These are phyloP conservation scores for Neurospora tetrasperma DNA, from an alignment of 495 filamentous ascomycete genomes.

Conservation along the genomic window DNA sequence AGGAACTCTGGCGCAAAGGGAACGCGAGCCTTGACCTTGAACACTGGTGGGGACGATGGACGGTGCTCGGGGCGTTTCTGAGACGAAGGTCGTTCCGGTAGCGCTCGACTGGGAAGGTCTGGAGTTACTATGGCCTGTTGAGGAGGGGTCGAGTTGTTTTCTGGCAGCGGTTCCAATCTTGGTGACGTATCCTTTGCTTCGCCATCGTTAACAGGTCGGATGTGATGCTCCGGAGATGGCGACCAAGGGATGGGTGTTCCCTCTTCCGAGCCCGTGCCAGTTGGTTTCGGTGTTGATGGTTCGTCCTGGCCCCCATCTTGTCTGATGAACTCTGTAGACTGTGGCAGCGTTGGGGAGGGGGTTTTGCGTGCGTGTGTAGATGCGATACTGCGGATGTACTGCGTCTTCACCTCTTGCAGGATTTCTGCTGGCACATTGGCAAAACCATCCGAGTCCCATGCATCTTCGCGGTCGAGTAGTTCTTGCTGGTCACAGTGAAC, in stretches of 20 bases:
- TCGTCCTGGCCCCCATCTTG: not conserved
- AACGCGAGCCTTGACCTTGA: not conserved
- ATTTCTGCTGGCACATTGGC: constrained; percentile 32
- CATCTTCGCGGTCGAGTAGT: constrained; percentile 42
- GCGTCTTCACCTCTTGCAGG: constrained; percentile 18
- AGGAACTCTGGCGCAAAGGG: constrained; percentile 11
- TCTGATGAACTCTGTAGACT: not conserved
- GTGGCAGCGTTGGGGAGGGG: not conserved
- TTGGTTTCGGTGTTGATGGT: not conserved
- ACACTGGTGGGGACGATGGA: not conserved
- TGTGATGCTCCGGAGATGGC: constrained; percentile 6
- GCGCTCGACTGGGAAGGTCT: not conserved
- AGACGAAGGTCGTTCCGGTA: not conserved
- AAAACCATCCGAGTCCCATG: constrained; percentile 25
- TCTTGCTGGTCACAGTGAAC: constrained; percentile 52
- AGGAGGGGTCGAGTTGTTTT: not conserved
- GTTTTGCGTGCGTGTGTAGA: not conserved
- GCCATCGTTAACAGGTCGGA: not conserved
- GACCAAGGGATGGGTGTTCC: constrained; percentile 9
- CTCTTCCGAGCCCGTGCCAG: not conserved
- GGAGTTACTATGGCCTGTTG: not conserved
- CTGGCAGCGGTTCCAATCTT: not conserved
- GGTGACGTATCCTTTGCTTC: not conserved
- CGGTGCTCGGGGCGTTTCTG: not conserved
- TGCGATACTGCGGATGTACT: not conserved